phyloP scores from a whole-genome alignment of 1,284 basidiomycete genomes.

The Bothia castanella region DNA sequence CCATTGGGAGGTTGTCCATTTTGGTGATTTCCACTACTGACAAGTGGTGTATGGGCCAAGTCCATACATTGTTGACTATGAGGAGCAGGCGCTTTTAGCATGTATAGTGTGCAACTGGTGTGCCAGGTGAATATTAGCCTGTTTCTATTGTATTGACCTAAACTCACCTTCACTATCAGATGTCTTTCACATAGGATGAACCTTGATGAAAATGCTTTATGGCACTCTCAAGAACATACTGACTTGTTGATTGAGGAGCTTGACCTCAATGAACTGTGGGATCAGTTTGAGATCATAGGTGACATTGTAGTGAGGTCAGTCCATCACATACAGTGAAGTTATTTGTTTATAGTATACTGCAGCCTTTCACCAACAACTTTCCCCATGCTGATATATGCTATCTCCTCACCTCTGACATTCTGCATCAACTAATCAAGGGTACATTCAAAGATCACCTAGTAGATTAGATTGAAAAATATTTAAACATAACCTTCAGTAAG shows the following conservation, averaged over 20 bases:
- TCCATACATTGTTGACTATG: constrained; percentile 19
- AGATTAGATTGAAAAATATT: too few species aligned
- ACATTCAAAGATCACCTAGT: not conserved
- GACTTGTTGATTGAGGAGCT: too few species aligned
- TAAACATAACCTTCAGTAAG: too few species aligned
- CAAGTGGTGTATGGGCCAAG: not conserved
- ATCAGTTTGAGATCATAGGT: too few species aligned
- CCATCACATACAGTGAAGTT: too few species aligned
- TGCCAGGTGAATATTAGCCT: not conserved
- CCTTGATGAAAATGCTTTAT: constrained; percentile 10
- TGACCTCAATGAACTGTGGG: too few species aligned
- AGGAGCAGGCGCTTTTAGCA: constrained; percentile 14
- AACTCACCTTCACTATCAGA: too few species aligned
- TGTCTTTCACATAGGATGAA: constrained; percentile 2
- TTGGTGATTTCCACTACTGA: not conserved
- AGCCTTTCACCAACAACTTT: too few species aligned
- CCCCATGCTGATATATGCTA: not conserved
- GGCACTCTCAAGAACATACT: too few species aligned
- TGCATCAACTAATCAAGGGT: not conserved
- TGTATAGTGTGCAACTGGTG: constrained; percentile 18
- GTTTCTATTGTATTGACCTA: not conserved
- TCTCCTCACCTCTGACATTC: not conserved
- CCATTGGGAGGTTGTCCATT: not conserved
- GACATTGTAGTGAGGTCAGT: too few species aligned
- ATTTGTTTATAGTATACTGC: too few species aligned